Evolutionary conservation across 768 basidiomycete genomes (phyloP), one percentile per base, ranked within the genome.

Genomic region (Podaxis mareebaensis): DNA sequence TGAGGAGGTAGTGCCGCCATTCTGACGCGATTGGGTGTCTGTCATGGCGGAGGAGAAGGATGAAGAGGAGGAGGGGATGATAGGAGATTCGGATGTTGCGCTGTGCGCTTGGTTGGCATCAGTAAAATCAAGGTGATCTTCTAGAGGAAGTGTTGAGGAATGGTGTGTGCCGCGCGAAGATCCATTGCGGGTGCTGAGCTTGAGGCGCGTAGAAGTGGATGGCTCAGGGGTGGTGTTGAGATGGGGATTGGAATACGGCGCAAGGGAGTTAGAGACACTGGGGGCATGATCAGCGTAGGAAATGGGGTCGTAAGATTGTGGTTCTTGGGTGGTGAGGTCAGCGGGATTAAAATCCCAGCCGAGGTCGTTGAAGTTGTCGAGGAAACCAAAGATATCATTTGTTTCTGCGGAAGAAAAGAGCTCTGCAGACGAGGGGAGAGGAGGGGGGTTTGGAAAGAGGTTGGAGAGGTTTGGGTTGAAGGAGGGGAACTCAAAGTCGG

Each of bases 371-470:
- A 93, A 91, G 74, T 87, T 88, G 75, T 93, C 91, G 72, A 94
- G 85, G 72, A 94, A 94, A 61, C 89, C 88, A 64, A 93, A 81
- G 58, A 94, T 79, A 74, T 92, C 87, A 0, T 87, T 89, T 4
- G 90, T 90, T 75, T 94, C 92, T 65, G 87, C 82, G 0, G 85
- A 80, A 8, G 91, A 90, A 74, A 94, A 91, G 67, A 94, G 86
- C 71, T 90, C 90, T 26, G 89, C 86, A 6, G 91, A 90, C 0
- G 90, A 77, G 0, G 90, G 89, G 0, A 91, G 72, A 0, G 89
- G 84, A 0, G 84, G 82, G 0, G 86, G 84, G 12, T 82, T 78
- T 0, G 88, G 85, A 65, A 90, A 90, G n/a, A 89, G 63, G 54
- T 74, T 76, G 8, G 83, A 79, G 24, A 86, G 76, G 3, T 84